Evolutionary conservation across 352 stramenopile genomes (phyloP), one percentile per base, ranked within the genome.

Genomic region (Phytophthora pini): DNA sequence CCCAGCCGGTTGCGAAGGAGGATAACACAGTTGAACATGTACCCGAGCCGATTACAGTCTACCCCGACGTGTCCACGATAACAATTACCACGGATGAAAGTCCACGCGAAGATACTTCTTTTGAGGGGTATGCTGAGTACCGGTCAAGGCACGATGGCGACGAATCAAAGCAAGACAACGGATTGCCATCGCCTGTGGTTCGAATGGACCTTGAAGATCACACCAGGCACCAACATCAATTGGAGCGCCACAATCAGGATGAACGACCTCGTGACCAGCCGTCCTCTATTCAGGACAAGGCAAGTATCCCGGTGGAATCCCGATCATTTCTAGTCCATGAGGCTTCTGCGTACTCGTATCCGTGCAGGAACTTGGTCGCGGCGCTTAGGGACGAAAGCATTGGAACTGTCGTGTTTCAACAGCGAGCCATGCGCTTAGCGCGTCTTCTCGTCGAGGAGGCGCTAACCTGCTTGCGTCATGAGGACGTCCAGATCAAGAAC

Each of bases 401-500:
- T 27, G 64, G 48, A 17, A 52, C 50, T 6, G 34, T 40, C 0
- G 60, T 63, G n/a, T 84, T 81, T 24, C 64, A 72, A 26, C 61
- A 77, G n/a, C 54, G 63, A 24, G 59, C 69, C 1, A 54, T 55
- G 8, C 72, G 75, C 3, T 40, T 84, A 17, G 64, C 72, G 39
- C 75, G 70, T 5, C 44, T 81, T 41, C 41, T 84, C 45, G 52
- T 84, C 11, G 75, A 84, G 50, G 75, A 84, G 41, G 61, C 65
- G 7, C 44, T 84, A 6, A 69, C 69, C 0, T 76, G 63, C 22
- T 51, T 84, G 24, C 69, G 66, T 0, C 65, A 71, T 24, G 61
- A 76, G 24, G 24, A 72, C 20, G 47, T 73, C 17, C 41, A 65
- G 47, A 60, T 73, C 17, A 73, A 60, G 34, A 73, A 69, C 15